Percentiles rank a stretch among this genome's conserved stretches.
Evolutionary conservation across 371 early-diverging fungal species (phyloP).

Genomic region (Syncephalastrum contaminatum): DNA sequence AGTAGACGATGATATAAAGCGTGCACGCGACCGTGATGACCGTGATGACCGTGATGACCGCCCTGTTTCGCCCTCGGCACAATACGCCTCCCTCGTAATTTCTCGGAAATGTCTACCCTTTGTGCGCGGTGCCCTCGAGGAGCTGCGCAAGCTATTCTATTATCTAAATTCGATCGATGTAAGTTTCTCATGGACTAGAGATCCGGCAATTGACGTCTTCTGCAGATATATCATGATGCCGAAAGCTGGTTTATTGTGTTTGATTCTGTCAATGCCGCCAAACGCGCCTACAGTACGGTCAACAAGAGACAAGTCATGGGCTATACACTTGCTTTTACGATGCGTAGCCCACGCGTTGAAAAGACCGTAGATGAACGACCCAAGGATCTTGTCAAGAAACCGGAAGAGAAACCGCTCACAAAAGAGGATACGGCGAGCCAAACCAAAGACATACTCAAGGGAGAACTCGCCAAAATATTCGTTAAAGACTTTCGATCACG

Average conservation of each 20-base stretch:
- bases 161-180: conserved; percentile 41
- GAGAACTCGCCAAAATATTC: conserved; percentile 58
- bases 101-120: conserved; percentile 57
- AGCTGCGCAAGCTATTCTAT: conserved; percentile 38
- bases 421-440: conserved; percentile 12
- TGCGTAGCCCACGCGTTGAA: conserved; percentile 24
- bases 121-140: conserved; percentile 49
- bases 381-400: background rate
- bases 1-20: no score
- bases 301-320: conserved; percentile 46
- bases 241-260: conserved; percentile 62
- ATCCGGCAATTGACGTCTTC: background rate
- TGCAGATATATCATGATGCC: conserved; percentile 41
- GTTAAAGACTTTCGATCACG: conserved; percentile 60
- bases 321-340: conserved; percentile 38
- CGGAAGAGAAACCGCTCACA: background rate
- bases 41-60: no score
- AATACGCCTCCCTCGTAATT: conserved; percentile 41
- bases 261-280: conserved; percentile 52
- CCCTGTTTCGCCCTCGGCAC: no score
- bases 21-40: no score
- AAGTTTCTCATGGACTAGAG: conserved; percentile 3
- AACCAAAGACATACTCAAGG: conserved; percentile 42
- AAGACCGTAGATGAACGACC: background rate
- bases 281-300: conserved; percentile 44